These are phyloP conservation scores for Jamesozyma piceae DNA, from an alignment of 805 yeast species.

Conservation along the genomic window DNA sequence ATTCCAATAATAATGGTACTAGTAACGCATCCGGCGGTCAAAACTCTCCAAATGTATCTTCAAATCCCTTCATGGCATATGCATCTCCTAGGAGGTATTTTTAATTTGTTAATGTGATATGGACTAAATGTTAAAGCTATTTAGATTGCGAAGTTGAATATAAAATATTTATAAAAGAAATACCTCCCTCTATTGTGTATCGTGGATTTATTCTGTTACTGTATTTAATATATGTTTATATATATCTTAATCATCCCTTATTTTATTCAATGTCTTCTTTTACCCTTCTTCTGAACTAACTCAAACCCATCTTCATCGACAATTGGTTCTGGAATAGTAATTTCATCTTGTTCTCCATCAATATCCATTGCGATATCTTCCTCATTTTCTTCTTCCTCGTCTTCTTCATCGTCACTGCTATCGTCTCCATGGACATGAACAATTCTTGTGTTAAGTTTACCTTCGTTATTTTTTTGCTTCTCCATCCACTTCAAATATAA, in stretches of 20 bases:
- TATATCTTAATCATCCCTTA: too few relatives aligned
- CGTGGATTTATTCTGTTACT: too few relatives aligned
- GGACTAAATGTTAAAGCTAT: too few relatives aligned
- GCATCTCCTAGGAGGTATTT: slow-evolving; percentile 6
- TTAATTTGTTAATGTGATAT: not conserved
- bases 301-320: slow-evolving; percentile 95
- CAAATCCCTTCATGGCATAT: slow-evolving; percentile 4
- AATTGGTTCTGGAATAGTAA: slow-evolving; percentile 39
- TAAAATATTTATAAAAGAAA: too few relatives aligned
- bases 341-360: slow-evolving; percentile 27
- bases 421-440: slow-evolving; percentile 46
- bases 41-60: slow-evolving; percentile 1
- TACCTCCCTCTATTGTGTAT: too few relatives aligned
- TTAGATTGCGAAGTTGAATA: too few relatives aligned
- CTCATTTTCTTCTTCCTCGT: slow-evolving; percentile 31
- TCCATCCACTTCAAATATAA: slow-evolving; percentile 52
- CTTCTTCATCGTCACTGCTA: slow-evolving; percentile 39
- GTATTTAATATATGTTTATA: too few relatives aligned
- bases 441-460: slow-evolving; percentile 19
- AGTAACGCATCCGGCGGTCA: not conserved
- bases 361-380: slow-evolving; percentile 35
- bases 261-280: slow-evolving; percentile 31
- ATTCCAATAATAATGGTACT: not conserved
- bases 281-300: slow-evolving; percentile 68
- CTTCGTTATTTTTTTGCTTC: slow-evolving; percentile 36